Evolutionary conservation across 495 filamentous ascomycete genomes (phyloP), one percentile per base, ranked within the genome.

Genomic region (Neurospora sp.): DNA sequence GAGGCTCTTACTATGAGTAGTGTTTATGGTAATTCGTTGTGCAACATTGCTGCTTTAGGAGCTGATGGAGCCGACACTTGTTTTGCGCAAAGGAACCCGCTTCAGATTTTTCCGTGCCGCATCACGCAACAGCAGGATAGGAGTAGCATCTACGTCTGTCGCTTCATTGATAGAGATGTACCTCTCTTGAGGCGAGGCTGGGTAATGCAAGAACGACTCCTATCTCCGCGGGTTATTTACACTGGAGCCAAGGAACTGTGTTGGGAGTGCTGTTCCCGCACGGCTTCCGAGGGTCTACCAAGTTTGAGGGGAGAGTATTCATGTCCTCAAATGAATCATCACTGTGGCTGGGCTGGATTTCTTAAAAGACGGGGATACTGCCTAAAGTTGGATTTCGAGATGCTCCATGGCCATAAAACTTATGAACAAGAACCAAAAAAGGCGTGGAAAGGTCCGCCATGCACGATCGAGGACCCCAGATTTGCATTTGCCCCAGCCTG

Each of bases 291-390:
- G 27, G 53, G 0, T 16, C 0, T 17, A 14, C 12, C 27, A 7
- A 35, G 5, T 8, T 3, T 4, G 22, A 1, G 5, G 12, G 5
- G 12, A 61, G 9, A 61, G 53, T 0, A 27, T 27, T 1, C 22
- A 27, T 27, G 22, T 48, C 8, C 17, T 5, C 8, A 2, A 22
- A 0, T 1, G 8, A 3, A 22, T 4, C 3, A 22, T 48, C 8
- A 8, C 44, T 4, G n/a, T 20, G 5, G 2, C 22, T 59, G 20
- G 22, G 22, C 1, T 12, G 0, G 4, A 7, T 59, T 14, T 16
- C 1, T 59, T 1, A 7, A 6, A 0, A 4, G 0, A 0, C 0
- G 0, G 1, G 10, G 1, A 7, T 31, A 3, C 22, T 35, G 53
- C 14, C 0, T 14, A 3, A 61, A 61, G 12, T 4, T 1, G 0